Evolutionary conservation across 1,284 basidiomycete species (phyloP), one percentile per base, ranked within the genome.

Genomic region (Caloboletus inedulis): DNA sequence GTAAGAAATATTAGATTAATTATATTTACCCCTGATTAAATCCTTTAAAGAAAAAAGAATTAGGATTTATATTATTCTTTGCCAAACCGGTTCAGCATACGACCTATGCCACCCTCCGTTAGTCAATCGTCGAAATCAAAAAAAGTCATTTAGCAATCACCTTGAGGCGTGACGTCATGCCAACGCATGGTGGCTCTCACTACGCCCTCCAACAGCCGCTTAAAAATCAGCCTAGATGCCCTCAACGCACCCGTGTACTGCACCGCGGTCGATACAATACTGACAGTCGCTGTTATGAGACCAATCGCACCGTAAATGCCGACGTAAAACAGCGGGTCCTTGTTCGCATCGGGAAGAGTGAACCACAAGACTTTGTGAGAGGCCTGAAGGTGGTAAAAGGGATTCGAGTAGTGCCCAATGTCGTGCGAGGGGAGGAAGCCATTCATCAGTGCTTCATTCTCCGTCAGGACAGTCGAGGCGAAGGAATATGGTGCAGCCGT

Each of bases 151-250:
- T 12, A 13, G 12, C 8, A 14, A 56, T 19, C 39, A 69, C 74
- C 77, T 60, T 76, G 76, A 23, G 77, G 78, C 0, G 78, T 79
- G 5, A 73, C 68, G 49, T 79, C 77, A 50, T 70, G 70, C 78
- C 77, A 80, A 31, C 79, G 70, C 76, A 81, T 79, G 3, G 79
- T 78, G 6, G 79, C 78, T 14, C 71, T 66, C 14, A 79, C 76
- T 0, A 81, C 78, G 2, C 69, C 67, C 7, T 62, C 69, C 54
- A 81, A 58, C 13, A 81, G 56, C 35, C 57, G 68, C 45, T 55
- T 67, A 59, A 82, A 81, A 27, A 81, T 62, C 2, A 66, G 60
- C 33, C 71, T 69, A 12, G 78, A 81, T 1, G 78, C 79, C 46
- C 72, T 69, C 47, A 80, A 59, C 7, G 77, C 78, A 35, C 79